These are phyloP conservation scores for Thelonectria blattea DNA, from an alignment of 2,329 filamentous ascomycete species.

Conservation along the genomic window DNA sequence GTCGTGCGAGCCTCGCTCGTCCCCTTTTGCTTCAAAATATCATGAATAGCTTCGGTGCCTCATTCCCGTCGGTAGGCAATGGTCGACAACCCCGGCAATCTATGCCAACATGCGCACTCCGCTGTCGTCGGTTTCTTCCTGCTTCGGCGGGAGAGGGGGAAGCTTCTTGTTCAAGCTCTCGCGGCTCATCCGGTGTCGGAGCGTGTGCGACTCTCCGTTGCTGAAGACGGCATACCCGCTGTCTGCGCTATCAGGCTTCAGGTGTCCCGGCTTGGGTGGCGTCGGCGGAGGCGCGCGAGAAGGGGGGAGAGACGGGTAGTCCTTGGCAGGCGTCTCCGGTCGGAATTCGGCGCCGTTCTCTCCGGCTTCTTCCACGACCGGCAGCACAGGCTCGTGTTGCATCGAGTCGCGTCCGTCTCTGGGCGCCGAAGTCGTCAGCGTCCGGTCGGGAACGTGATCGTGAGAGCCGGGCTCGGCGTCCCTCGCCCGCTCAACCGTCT, in stretches of 20 bases:
- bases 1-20: slow-evolving; percentile 17
- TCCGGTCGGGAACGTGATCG: slow-evolving; percentile 66
- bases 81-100: slow-evolving; percentile 32
- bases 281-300: slow-evolving; percentile 50
- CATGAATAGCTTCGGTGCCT: slow-evolving; percentile 28
- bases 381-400: slow-evolving; percentile 66
- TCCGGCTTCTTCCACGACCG: slow-evolving; percentile 88
- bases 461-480: slow-evolving; percentile 40
- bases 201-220: slow-evolving; percentile 38
- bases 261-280: slow-evolving; percentile 40
- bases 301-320: slow-evolving; percentile 47
- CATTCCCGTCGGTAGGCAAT: slow-evolving; percentile 30
- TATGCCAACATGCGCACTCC: slow-evolving; percentile 43
- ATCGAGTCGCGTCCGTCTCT: slow-evolving; percentile 60
- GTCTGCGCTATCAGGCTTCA: slow-evolving; percentile 55
- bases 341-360: slow-evolving; percentile 62
- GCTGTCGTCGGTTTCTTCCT: slow-evolving; percentile 36
- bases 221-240: slow-evolving; percentile 52
- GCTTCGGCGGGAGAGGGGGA: slow-evolving; percentile 58
- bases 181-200: slow-evolving; percentile 53
- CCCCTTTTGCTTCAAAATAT: slow-evolving; percentile 29
- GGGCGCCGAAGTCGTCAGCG: slow-evolving; percentile 50
- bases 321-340: slow-evolving; percentile 52
- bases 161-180: slow-evolving; percentile 67
- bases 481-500: slow-evolving; percentile 49